Conservation (phyloP, 2,329 filamentous ascomycete genomes). For the Arachnomyces sp. region DNA sequence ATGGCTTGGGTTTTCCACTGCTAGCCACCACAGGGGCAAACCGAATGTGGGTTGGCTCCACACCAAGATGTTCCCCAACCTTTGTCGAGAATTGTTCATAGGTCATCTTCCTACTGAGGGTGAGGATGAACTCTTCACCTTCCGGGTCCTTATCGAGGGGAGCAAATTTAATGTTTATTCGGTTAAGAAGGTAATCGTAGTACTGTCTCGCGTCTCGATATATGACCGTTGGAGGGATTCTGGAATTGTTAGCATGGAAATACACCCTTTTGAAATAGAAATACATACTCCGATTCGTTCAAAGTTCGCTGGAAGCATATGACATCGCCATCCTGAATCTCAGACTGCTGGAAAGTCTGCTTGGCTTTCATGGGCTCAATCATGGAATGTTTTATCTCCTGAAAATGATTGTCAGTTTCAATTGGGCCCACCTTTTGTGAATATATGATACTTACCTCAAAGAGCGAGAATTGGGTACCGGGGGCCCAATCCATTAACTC, state of each 20-base stretch:
- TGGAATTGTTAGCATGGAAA: constrained; percentile 7
- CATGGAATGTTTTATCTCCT: constrained; percentile 96
- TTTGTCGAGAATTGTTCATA: constrained; percentile 83
- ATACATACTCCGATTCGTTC: constrained; percentile 29
- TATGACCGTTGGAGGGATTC: constrained; percentile 35
- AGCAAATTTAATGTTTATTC: constrained; percentile 69
- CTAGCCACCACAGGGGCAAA: constrained; percentile 79
- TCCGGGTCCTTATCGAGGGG: constrained; percentile 47
- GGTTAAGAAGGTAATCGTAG: constrained; percentile 88
- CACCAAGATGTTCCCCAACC: constrained; percentile 67
- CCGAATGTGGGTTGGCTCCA: constrained; percentile 78
- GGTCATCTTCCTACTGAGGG: constrained; percentile 76
- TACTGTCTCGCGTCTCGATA: constrained; percentile 69
- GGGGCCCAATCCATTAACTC: constrained; percentile 81
- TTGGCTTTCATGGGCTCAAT: constrained; percentile 92
- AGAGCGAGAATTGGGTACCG: constrained; percentile 65
- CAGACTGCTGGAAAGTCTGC: constrained; percentile 78
- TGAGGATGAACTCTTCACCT: constrained; percentile 65
- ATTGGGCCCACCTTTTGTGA: background rate
- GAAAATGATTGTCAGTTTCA: constrained; percentile 16
- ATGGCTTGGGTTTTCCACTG: constrained; percentile 67
- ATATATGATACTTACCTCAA: constrained; percentile 51
- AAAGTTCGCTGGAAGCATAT: constrained; percentile 75
- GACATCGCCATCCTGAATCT: constrained; percentile 95
- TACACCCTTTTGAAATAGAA: constrained; percentile 1